Conservation (phyloP, 768 basidiomycete genomes). For the Gloeopeniophorella convolvens region DNA sequence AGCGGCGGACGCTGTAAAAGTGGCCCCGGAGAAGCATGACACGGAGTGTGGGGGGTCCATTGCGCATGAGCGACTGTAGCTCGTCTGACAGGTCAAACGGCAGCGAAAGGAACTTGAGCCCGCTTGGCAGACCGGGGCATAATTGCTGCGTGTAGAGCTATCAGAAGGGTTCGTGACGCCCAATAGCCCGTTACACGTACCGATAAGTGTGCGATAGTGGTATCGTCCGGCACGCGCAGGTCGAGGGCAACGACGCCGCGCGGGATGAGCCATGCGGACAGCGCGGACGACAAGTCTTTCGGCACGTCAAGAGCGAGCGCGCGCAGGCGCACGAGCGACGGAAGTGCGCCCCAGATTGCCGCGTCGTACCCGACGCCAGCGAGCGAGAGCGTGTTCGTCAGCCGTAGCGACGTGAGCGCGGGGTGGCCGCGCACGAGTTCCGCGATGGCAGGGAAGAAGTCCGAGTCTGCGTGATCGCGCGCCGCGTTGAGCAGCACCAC, state of each 20-base stretch:
- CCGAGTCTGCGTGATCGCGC: slow-evolving; percentile 39
- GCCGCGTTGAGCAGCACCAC: slow-evolving; percentile 31
- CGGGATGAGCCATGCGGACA: slow-evolving; percentile 67
- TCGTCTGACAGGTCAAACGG: slow-evolving; percentile 2
- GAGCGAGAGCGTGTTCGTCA: slow-evolving; percentile 35
- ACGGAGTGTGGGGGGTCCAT: slow-evolving; percentile 6
- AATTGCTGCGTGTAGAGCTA: slow-evolving; percentile 13
- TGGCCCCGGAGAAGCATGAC: slow-evolving; percentile 2
- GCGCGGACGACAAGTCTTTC: slow-evolving; percentile 50
- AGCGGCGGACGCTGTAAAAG: slow-evolving; percentile 6
- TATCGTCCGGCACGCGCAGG: slow-evolving; percentile 33
- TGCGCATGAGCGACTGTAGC: background rate
- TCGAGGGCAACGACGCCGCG: slow-evolving; percentile 38
- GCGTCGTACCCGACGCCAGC: slow-evolving; percentile 61
- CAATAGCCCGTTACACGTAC: slow-evolving; percentile 26
- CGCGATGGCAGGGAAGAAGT: slow-evolving; percentile 62
- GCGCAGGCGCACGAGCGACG: slow-evolving; percentile 45
- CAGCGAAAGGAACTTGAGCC: slow-evolving; percentile 27
- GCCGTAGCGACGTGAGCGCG: slow-evolving; percentile 45
- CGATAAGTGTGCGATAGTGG: slow-evolving; percentile 30
- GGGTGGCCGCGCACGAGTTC: slow-evolving; percentile 56
- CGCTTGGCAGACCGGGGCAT: slow-evolving; percentile 15
- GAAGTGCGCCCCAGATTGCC: slow-evolving; percentile 64
- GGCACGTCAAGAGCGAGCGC: slow-evolving; percentile 58
- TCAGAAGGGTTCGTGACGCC: too few relatives aligned